phyloP scores from a whole-genome alignment of 495 filamentous ascomycete species.

The Tuber melanosporum region DNA sequence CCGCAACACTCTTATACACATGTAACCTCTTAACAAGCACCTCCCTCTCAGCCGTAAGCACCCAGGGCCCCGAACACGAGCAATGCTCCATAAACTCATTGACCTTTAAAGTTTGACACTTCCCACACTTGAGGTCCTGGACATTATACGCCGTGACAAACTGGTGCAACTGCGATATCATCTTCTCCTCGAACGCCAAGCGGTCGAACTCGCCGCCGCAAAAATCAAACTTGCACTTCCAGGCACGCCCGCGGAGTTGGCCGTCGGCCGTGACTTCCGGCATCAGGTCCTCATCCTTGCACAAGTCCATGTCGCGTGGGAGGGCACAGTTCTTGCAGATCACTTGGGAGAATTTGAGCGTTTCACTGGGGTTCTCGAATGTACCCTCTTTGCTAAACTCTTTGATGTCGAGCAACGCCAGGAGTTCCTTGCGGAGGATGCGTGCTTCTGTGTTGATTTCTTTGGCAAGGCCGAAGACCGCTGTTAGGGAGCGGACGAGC shows the following conservation, averaged over 20 bases:
- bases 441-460: slow-evolving; percentile 79
- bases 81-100: slow-evolving; percentile 98
- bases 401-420: slow-evolving; percentile 82
- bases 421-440: slow-evolving; percentile 77
- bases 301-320: slow-evolving; percentile 83
- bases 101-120: slow-evolving; percentile 59
- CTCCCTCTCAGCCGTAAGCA: slow-evolving; percentile 60
- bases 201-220: slow-evolving; percentile 70
- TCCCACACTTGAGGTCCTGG: slow-evolving; percentile 81
- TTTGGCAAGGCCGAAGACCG: slow-evolving; percentile 81
- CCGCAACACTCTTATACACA: slow-evolving; percentile 67
- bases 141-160: slow-evolving; percentile 72
- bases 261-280: slow-evolving; percentile 47
- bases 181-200: slow-evolving; percentile 71
- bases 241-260: slow-evolving; percentile 50
- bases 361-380: slow-evolving; percentile 78
- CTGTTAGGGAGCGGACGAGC: slow-evolving; percentile 83
- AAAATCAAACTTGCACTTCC: slow-evolving; percentile 61
- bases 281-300: slow-evolving; percentile 80
- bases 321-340: slow-evolving; percentile 83
- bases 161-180: slow-evolving; percentile 70
- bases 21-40: slow-evolving; percentile 59
- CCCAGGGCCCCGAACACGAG: slow-evolving; percentile 81
- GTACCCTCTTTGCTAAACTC: slow-evolving; percentile 83
- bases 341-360: slow-evolving; percentile 64